phyloP scores from a whole-genome alignment of 352 stramenopile genomes.

The Blastocystis sp. region DNA sequence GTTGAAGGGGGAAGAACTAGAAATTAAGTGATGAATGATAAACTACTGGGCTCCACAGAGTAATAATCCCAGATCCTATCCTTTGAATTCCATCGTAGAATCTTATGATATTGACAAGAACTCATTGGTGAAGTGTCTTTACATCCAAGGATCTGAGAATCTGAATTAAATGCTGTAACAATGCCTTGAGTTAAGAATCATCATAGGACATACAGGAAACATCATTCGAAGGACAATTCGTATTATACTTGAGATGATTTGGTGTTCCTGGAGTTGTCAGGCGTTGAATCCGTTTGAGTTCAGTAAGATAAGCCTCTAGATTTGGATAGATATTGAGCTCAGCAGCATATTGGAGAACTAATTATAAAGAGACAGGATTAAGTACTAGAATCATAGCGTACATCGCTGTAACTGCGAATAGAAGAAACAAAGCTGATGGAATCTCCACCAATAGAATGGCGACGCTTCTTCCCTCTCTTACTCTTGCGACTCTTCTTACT shows the following conservation, averaged over 20 bases:
- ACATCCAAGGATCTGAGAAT: background rate
- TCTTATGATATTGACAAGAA: background rate
- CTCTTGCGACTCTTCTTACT: background rate
- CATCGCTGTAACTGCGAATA: background rate
- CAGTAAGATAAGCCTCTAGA: background rate
- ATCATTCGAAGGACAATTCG: background rate
- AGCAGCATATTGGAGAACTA: background rate
- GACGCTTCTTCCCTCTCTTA: background rate
- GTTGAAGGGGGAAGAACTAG: no score
- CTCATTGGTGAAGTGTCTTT: background rate
- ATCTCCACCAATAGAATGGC: background rate
- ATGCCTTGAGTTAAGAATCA: background rate
- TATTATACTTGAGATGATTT: background rate
- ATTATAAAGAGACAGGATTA: background rate
- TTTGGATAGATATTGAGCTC: background rate
- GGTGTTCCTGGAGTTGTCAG: background rate
- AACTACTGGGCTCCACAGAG: background rate
- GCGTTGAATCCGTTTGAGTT: background rate
- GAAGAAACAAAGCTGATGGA: no score
- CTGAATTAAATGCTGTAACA: background rate
- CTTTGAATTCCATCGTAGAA: background rate
- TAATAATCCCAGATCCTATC: background rate
- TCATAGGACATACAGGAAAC: background rate
- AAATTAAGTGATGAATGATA: background rate
- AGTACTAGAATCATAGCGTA: background rate